phyloP scores from a whole-genome alignment of 2,329 filamentous ascomycete genomes.

The Beauveria caledonica region DNA sequence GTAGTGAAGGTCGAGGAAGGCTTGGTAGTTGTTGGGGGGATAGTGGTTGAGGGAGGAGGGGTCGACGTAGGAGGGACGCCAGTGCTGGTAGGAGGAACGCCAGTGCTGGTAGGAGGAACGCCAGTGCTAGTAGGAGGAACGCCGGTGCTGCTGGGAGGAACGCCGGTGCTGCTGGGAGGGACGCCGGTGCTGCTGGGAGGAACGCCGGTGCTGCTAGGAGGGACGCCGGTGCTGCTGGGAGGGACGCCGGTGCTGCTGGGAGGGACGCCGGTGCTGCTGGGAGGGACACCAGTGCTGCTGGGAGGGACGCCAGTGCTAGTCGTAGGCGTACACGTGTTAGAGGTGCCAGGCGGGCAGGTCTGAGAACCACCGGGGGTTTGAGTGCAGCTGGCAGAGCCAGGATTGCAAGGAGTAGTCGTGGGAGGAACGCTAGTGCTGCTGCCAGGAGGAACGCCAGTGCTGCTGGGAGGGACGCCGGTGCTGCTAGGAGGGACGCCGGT shows the following conservation, averaged over 20 bases:
- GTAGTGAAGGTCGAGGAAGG: constrained; percentile 3
- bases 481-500: too few species aligned
- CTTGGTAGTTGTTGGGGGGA: not conserved
- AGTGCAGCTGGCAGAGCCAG: too few species aligned
- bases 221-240: not conserved
- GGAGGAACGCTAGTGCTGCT: not conserved
- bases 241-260: too few species aligned
- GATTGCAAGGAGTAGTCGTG: not conserved
- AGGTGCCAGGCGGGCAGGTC: too few species aligned
- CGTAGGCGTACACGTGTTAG: not conserved
- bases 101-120: not conserved
- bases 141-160: not conserved
- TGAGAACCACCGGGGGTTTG: too few species aligned
- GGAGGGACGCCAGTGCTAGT: not conserved
- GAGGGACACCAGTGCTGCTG: too few species aligned
- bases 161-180: not conserved
- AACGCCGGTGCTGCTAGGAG: not conserved
- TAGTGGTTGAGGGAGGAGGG: not conserved
- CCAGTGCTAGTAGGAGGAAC: not conserved
- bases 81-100: not conserved
- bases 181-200: not conserved
- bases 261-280: too few species aligned
- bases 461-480: not conserved
- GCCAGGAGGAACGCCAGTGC: not conserved
- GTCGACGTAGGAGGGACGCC: not conserved